These are phyloP conservation scores for Ogataea nonfermentans DNA, from an alignment of 805 yeast species.

Conservation along the genomic window DNA sequence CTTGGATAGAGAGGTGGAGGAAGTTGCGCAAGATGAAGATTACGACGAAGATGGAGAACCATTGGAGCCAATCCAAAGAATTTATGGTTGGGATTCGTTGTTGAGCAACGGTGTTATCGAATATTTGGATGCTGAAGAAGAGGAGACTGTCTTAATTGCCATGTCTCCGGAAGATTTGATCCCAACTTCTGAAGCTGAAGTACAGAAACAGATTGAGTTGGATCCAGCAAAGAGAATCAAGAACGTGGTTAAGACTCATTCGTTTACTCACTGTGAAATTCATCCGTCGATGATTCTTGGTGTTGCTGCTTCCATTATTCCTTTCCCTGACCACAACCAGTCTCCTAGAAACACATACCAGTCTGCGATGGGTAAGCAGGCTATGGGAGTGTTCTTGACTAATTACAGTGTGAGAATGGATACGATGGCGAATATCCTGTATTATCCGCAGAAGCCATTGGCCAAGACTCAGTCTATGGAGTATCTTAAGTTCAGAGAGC, in stretches of 20 bases:
- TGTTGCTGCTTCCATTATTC: constrained; percentile 97
- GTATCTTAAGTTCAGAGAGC: constrained; percentile 91
- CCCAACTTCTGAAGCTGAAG: constrained; percentile 43
- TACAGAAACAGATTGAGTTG: constrained; percentile 40
- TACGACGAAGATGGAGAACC: constrained; percentile 47
- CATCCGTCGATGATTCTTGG: constrained; percentile 99
- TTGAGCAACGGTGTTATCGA: constrained; percentile 87
- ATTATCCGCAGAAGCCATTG: constrained; percentile 96
- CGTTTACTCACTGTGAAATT: constrained; percentile 98
- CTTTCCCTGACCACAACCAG: constrained; percentile 99
- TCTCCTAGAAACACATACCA: constrained; percentile 99
- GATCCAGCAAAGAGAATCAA: constrained; percentile 88
- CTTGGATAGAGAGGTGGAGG: constrained; percentile 61
- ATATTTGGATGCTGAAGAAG: constrained; percentile 98
- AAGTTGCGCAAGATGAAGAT: constrained; percentile 44
- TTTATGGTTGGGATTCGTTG: constrained; percentile 81
- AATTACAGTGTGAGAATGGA: constrained; percentile 98
- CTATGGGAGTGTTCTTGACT: constrained; percentile 98
- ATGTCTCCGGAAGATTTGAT: constrained; percentile 98
- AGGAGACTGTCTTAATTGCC: constrained; percentile 96
- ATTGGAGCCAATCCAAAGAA: constrained; percentile 38
- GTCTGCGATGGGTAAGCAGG: constrained; percentile 99
- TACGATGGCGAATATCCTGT: constrained; percentile 97
- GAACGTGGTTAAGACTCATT: constrained; percentile 50
- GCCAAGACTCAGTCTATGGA: constrained; percentile 99